Percentiles rank a stretch among this genome's conserved stretches.
phyloP scores from a whole-genome alignment of 495 filamentous ascomycete species.

The Platismatia glauca region DNA sequence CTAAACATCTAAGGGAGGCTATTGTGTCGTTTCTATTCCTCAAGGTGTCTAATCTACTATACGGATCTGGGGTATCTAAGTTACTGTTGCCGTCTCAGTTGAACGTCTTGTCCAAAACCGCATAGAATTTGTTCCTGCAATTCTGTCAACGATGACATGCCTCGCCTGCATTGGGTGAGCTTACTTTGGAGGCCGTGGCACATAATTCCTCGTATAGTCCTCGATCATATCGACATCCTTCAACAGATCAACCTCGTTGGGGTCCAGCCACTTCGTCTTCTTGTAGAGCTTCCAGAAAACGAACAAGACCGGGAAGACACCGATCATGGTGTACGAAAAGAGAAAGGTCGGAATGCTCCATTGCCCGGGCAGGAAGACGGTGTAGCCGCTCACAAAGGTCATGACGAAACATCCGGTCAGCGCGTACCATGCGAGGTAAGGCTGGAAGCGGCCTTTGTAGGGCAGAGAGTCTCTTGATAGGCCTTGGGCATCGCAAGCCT shows the following conservation, averaged over 20 bases:
- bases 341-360: conserved; percentile 69
- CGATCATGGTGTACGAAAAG: conserved; percentile 69
- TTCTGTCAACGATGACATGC: neutral
- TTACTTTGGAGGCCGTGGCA: conserved; percentile 50
- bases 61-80: neutral
- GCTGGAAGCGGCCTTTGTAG: conserved; percentile 57
- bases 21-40: neutral
- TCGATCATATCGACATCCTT: conserved; percentile 64
- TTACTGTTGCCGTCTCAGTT: neutral
- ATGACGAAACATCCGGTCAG: conserved; percentile 54
- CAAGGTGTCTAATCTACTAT: neutral
- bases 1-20: neutral
- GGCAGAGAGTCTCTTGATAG: conserved; percentile 54
- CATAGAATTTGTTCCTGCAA: conserved; percentile 8
- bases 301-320: conserved; percentile 56
- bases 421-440: conserved; percentile 61
- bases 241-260: conserved; percentile 54
- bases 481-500: conserved; percentile 59
- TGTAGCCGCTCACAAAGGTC: conserved; percentile 67
- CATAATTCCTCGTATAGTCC: conserved; percentile 58
- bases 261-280: conserved; percentile 46
- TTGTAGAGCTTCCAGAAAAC: conserved; percentile 63
- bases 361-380: conserved; percentile 61
- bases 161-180: conserved; percentile 10
- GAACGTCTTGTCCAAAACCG: conserved; percentile 7